phyloP scores from a whole-genome alignment of 805 yeast species.

The Scheffersomyces amazonensis region DNA sequence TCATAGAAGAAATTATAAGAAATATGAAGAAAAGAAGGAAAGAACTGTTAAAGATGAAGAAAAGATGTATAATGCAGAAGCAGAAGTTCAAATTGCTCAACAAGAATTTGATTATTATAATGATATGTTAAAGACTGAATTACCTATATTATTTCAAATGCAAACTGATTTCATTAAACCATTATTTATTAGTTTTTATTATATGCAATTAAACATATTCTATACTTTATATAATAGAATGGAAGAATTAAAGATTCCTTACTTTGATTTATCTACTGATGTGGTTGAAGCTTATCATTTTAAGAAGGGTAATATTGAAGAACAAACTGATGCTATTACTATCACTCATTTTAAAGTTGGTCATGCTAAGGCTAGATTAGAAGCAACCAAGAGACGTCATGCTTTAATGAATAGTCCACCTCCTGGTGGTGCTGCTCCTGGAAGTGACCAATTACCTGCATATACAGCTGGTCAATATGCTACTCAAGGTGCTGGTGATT shows the following conservation, averaged over 20 bases:
- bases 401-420: slow-evolving; percentile 31
- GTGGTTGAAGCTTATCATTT: slow-evolving; percentile 73
- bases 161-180: slow-evolving; percentile 94
- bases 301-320: slow-evolving; percentile 91
- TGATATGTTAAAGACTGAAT: slow-evolving; percentile 86
- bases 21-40: slow-evolving; percentile 79
- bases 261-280: slow-evolving; percentile 83
- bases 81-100: slow-evolving; percentile 84
- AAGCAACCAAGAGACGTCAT: slow-evolving; percentile 75
- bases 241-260: slow-evolving; percentile 96
- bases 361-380: slow-evolving; percentile 81
- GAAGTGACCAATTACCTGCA: slow-evolving; percentile 27
- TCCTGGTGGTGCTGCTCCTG: slow-evolving; percentile 14
- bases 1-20: slow-evolving; percentile 64
- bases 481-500: slow-evolving; percentile 21
- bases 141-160: slow-evolving; percentile 82
- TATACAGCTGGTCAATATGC: slow-evolving; percentile 32
- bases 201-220: slow-evolving; percentile 96
- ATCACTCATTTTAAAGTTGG: slow-evolving; percentile 88
- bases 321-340: slow-evolving; percentile 84
- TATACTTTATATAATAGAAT: slow-evolving; percentile 86
- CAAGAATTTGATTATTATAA: slow-evolving; percentile 96
- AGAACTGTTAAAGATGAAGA: slow-evolving; percentile 88
- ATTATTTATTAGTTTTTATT: slow-evolving; percentile 88
- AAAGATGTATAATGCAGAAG: slow-evolving; percentile 82